A percentile compares a stretch with the other conserved stretches of the same genome.
phyloP scores from a whole-genome alignment of 164 flowering plant genomes.

The Stephania yunnanensis region DNA sequence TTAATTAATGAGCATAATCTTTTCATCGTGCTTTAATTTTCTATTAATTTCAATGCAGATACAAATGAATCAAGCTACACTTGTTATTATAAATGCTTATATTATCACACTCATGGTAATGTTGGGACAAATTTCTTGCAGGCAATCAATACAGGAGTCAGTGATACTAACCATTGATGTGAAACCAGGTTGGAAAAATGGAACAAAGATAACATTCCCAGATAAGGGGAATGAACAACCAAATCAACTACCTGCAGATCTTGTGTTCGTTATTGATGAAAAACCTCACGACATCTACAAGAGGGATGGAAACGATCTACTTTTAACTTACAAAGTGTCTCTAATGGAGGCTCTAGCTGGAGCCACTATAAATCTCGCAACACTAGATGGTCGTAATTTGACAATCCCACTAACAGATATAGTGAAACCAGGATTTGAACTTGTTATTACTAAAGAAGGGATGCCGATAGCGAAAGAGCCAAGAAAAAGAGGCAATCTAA shows the following conservation, averaged over 20 bases:
- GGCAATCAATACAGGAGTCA: constrained; percentile 24
- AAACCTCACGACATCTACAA: constrained; percentile 54
- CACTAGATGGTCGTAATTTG: constrained; percentile 53
- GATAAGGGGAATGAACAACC: constrained; percentile 68
- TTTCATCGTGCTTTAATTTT: neutral
- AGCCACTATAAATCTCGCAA: constrained; percentile 37
- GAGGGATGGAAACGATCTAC: constrained; percentile 72
- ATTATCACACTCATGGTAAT: neutral
- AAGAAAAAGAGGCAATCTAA: constrained; percentile 40
- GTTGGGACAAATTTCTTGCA: constrained; percentile 6
- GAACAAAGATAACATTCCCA: constrained; percentile 76
- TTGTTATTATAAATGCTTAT: neutral
- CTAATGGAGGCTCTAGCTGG: constrained; percentile 60
- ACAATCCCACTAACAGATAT: constrained; percentile 41
- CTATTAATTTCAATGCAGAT: neutral
- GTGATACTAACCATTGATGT: constrained; percentile 61
- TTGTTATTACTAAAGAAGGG: constrained; percentile 47
- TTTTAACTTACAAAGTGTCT: constrained; percentile 38
- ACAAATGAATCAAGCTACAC: neutral
- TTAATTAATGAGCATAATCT: neutral
- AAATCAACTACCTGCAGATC: constrained; percentile 54
- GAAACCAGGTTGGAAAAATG: constrained; percentile 85
- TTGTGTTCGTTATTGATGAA: constrained; percentile 64
- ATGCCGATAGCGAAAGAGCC: constrained; percentile 54
- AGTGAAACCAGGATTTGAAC: constrained; percentile 52